Base-by-base conservation (phyloP, 371 early-diverging fungal genomes). In the Mortierella sp. region DNA sequence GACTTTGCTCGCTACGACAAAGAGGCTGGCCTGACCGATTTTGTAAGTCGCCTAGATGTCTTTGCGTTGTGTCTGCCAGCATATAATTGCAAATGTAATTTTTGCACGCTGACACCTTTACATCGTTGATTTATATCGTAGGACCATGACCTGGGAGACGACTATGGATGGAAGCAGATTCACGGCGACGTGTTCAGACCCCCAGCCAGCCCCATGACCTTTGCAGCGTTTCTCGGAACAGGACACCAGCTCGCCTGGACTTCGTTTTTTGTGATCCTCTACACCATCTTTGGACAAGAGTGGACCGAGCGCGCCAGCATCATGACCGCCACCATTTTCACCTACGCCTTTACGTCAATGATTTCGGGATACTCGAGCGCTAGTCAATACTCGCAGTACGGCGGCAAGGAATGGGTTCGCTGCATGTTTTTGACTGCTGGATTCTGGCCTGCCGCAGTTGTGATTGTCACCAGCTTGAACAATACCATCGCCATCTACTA, bases 151-250 rank as follows among this genome's bases (percentile, higher is more conserved):
- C 88, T 96, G 27, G 96, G 95, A 7, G 96, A 96, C 76, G 97
- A 97, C 70, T 96, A 94, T 89, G 97, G 97, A 4, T 97, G 97
- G 97, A 96, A 96, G 83, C 95, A 95, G 80, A 93, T 97, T 1
- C 96, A 97, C 73, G 96, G 95, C 8, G 97, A 97, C 85, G 96
- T 97, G 0, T 97, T 97, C 88, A 91, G 97, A 49, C 90, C 95
- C 21, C 96, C 97, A 41, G 88, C 92, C 48, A 91, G 91, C 21
- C 88, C 95, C 35, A 92, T 93, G 85, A 71, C 95, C 0, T 88
- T 97, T 82, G 91, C 95, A 3, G 93, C 95, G 1, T 88, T 93
- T 29, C 82, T 94, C 74, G 97, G 97, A 38, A 93, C 95, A 29
- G 97, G 97, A 48, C 88, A 91, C 29, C 96, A 97, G 80, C 84